These are phyloP conservation scores for Trichoderma sp. DNA, from an alignment of 2,329 filamentous ascomycete species.

Conservation along the genomic window DNA sequence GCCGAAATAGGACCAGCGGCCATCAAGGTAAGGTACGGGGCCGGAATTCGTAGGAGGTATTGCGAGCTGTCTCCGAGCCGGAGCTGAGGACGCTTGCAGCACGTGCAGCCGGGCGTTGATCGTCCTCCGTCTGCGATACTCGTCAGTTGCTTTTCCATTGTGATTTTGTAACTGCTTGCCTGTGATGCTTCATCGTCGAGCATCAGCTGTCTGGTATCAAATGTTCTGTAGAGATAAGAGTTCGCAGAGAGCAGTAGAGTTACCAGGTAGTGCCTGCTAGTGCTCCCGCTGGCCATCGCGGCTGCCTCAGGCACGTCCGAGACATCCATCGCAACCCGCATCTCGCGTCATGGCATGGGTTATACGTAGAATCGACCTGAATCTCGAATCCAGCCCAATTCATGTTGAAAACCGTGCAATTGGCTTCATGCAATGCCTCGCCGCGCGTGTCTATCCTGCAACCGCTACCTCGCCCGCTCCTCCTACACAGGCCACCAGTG, in stretches of 20 bases:
- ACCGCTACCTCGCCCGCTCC: neutral
- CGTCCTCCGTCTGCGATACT: too few species aligned
- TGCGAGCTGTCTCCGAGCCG: slow-evolving; percentile 11
- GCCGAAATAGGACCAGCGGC: slow-evolving; percentile 18
- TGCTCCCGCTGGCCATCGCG: too few species aligned
- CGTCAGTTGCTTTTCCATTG: too few species aligned
- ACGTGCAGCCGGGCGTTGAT: neutral
- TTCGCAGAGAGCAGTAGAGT: too few species aligned
- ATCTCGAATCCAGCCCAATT: neutral
- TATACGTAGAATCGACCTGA: neutral
- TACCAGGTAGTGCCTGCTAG: too few species aligned
- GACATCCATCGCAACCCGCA: too few species aligned
- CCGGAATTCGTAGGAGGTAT: neutral
- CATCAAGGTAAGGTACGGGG: slow-evolving; percentile 8
- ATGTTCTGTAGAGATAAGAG: too few species aligned
- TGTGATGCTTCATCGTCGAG: too few species aligned
- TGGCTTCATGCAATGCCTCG: neutral
- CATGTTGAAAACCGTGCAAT: neutral
- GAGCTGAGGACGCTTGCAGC: neutral
- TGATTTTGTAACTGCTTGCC: too few species aligned
- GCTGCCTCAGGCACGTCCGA: too few species aligned
- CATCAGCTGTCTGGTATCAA: too few species aligned
- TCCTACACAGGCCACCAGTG: slow-evolving; percentile 5
- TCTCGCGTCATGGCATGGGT: too few species aligned
- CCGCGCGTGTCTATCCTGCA: neutral